These are phyloP conservation scores for Aquilaria agallochum DNA, from an alignment of 441 rosid genomes.

Conservation along the genomic window DNA sequence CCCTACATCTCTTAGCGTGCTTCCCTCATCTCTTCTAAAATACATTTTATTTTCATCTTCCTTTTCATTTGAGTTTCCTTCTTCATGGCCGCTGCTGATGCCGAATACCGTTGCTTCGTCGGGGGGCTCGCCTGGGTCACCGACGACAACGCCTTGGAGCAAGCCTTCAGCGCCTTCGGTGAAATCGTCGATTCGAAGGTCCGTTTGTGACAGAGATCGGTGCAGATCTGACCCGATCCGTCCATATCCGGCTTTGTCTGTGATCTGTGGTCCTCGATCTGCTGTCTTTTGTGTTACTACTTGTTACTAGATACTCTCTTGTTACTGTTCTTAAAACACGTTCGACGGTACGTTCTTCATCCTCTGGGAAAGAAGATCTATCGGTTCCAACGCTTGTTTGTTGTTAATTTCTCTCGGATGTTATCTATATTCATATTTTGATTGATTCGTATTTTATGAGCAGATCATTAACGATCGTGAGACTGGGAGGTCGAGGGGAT, in stretches of 20 bases:
- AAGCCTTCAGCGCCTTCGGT: constrained; percentile 63
- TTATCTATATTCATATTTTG: not conserved
- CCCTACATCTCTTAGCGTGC: too few species aligned
- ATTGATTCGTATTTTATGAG: not conserved
- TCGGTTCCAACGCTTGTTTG: constrained; percentile 24
- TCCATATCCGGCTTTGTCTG: constrained; percentile 35
- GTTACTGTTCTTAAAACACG: constrained; percentile 40
- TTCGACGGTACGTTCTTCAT: constrained; percentile 81
- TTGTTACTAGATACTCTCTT: constrained; percentile 35
- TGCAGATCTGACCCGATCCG: constrained; percentile 52
- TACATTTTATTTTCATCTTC: too few species aligned
- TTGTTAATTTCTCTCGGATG: too few species aligned
- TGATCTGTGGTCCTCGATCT: constrained; percentile 52
- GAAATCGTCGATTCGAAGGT: constrained; percentile 95
- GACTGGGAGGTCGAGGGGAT: constrained; percentile 74
- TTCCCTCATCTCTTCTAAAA: too few species aligned
- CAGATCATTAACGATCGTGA: constrained; percentile 82
- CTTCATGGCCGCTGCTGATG: constrained; percentile 50
- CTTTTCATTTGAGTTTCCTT: rapidly evolving
- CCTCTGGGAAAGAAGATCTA: constrained; percentile 81
- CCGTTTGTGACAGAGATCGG: constrained; percentile 73
- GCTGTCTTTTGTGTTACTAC: constrained; percentile 60
- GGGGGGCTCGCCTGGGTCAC: constrained; percentile 98
- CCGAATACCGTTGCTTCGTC: constrained; percentile 87
- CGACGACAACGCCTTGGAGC: constrained; percentile 46